phyloP scores from a whole-genome alignment of 345 rosid genomes.

The Tarenaya hassleriana region DNA sequence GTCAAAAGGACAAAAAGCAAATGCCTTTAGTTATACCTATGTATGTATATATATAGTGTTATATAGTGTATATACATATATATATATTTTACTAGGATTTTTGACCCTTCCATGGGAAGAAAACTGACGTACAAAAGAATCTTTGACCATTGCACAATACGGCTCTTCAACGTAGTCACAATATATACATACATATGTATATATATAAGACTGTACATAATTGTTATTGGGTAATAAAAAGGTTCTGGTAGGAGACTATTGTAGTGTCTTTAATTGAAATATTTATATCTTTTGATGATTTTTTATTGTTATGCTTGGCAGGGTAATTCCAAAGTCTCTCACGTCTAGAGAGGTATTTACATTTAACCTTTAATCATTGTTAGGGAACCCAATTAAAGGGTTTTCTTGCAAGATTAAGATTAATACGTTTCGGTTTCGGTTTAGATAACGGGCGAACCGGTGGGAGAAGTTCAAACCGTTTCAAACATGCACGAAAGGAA shows the following conservation, averaged over 20 bases:
- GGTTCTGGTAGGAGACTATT: too few species aligned
- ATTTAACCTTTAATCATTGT: background rate
- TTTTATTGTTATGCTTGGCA: conserved; percentile 27
- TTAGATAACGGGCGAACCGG: conserved; percentile 71
- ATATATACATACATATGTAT: too few species aligned
- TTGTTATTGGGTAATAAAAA: too few species aligned
- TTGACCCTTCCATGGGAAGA: background rate
- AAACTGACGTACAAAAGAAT: background rate
- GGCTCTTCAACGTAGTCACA: background rate
- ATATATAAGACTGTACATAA: too few species aligned
- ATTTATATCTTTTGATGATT: background rate
- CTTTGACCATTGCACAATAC: conserved; percentile 11
- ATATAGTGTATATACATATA: background rate
- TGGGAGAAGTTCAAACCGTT: conserved; percentile 78
- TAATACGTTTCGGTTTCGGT: background rate
- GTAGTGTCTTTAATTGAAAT: too few species aligned
- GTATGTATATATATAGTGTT: too few species aligned
- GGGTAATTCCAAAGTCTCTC: conserved; percentile 70
- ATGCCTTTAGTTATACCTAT: conserved; percentile 9
- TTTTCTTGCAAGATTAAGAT: background rate
- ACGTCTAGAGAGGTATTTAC: conserved; percentile 67
- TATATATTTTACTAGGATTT: too few species aligned
- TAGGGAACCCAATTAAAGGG: background rate
- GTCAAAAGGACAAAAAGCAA: conserved; percentile 3
- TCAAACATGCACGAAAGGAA: conserved; percentile 91